These are phyloP conservation scores for Wickerhamomyces sp. DNA, from an alignment of 1,139 yeast genomes.

Conservation along the genomic window DNA sequence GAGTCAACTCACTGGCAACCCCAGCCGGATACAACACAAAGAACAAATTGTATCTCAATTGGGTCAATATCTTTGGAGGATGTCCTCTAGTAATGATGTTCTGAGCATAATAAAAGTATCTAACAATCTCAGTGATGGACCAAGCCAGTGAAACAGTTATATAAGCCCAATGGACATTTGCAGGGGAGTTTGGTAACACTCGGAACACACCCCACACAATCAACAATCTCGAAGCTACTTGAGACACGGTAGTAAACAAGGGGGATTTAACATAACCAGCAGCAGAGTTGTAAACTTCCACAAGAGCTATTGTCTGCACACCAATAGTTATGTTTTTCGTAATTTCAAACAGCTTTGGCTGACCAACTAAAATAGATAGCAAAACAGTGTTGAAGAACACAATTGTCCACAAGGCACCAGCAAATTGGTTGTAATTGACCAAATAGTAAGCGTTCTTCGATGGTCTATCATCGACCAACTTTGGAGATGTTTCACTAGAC, in stretches of 20 bases:
- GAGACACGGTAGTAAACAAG: conserved; percentile 74
- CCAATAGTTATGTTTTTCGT: conserved; percentile 57
- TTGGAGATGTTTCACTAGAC: not conserved
- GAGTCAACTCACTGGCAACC: conserved; percentile 74
- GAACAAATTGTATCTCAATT: conserved; percentile 81
- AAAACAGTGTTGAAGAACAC: conserved; percentile 46
- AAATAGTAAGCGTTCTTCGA: conserved; percentile 15
- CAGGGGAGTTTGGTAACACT: conserved; percentile 65
- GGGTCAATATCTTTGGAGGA: conserved; percentile 60
- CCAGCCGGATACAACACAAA: conserved; percentile 86
- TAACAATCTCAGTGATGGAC: conserved; percentile 84
- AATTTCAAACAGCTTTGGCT: conserved; percentile 54
- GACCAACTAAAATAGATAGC: conserved; percentile 40
- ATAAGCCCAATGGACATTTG: conserved; percentile 53
- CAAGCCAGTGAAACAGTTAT: conserved; percentile 74
- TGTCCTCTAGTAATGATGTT: conserved; percentile 51
- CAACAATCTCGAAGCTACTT: conserved; percentile 79
- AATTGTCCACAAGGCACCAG: conserved; percentile 65
- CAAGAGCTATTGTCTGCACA: conserved; percentile 79
- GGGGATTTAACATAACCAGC: conserved; percentile 85
- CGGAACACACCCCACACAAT: conserved; percentile 82
- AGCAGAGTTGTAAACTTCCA: conserved; percentile 76
- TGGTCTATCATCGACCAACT: conserved; percentile 4
- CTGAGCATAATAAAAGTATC: conserved; percentile 81
- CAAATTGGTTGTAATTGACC: conserved; percentile 57